A percentile compares a stretch with the other conserved stretches of the same genome.
These are phyloP conservation scores for Nelumbo lutea DNA, from an alignment of 164 flowering plant genomes.

Conservation along the genomic window DNA sequence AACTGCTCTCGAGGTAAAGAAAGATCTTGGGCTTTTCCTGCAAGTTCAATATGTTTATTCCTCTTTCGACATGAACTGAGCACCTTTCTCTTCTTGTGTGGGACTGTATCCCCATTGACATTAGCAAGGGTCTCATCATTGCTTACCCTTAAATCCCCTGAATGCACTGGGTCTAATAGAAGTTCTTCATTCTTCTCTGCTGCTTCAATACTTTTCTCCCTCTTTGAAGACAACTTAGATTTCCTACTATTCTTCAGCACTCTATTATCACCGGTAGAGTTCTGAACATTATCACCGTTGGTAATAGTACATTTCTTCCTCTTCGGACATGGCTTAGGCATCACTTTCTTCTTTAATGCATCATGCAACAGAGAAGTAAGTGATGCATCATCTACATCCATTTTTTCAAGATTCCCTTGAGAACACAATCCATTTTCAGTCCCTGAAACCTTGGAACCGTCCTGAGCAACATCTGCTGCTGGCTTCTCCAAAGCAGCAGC, in stretches of 20 bases:
- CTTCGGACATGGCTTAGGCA: too few relatives aligned
- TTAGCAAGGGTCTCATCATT: not conserved
- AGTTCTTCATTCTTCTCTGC: not conserved
- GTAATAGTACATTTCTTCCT: not conserved
- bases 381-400: slow-evolving; percentile 16
- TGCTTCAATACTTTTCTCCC: not conserved
- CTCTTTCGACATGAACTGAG: not conserved
- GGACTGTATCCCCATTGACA: not conserved
- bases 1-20: not conserved
- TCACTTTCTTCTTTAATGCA: slow-evolving; percentile 6
- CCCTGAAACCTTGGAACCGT: slow-evolving; percentile 3
- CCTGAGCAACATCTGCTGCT: not conserved
- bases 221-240: not conserved
- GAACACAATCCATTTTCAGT: not conserved
- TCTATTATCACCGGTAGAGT: not conserved
- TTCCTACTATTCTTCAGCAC: not conserved
- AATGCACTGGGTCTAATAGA: slow-evolving; percentile 5
- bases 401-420: slow-evolving; percentile 8
- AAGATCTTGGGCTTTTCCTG: not conserved
- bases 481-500: slow-evolving; percentile 1
- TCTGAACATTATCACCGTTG: slow-evolving; percentile 3
- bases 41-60: not conserved
- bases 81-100: not conserved
- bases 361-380: slow-evolving; percentile 11
- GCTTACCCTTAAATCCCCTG: not conserved